A percentile compares a stretch with the other conserved stretches of the same genome.
These are phyloP conservation scores for Ochetophila trinervis DNA, from an alignment of 306 rosid genomes.

Conservation along the genomic window DNA sequence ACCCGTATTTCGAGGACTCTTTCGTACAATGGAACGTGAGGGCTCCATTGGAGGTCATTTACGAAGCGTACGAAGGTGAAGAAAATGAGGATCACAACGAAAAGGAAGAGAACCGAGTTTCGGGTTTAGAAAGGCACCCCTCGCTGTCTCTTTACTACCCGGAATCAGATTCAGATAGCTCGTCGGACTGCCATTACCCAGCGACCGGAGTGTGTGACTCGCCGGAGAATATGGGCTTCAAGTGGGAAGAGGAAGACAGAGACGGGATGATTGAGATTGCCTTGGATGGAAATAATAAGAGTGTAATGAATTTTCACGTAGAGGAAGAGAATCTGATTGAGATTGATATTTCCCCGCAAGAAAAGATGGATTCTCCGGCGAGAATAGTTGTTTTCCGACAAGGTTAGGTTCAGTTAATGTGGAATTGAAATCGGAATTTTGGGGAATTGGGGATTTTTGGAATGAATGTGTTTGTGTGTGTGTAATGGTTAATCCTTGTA, in stretches of 20 bases:
- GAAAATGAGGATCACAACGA: conserved; percentile 44
- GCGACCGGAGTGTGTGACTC: conserved; percentile 40
- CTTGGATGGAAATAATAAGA: conserved; percentile 38
- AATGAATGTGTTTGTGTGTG: conserved; percentile 19
- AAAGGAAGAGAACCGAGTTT: conserved; percentile 4
- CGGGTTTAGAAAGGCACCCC: conserved; percentile 37
- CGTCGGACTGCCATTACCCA: conserved; percentile 51
- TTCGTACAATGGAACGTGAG: conserved; percentile 77
- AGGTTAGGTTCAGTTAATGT: conserved; percentile 42
- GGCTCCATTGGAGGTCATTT: conserved; percentile 81
- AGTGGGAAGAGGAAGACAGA: conserved; percentile 75
- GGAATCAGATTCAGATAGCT: conserved; percentile 75
- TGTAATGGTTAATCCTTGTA: conserved; percentile 33
- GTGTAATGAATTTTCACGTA: conserved; percentile 19
- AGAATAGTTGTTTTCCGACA: conserved; percentile 30
- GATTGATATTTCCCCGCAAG: conserved; percentile 46
- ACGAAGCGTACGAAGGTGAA: conserved; percentile 69
- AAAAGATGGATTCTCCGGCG: conserved; percentile 31
- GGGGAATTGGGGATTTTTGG: conserved; percentile 9
- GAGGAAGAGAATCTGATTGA: conserved; percentile 52
- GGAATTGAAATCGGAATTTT: conserved; percentile 23
- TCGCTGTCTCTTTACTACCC: conserved; percentile 67
- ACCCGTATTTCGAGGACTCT: conserved; percentile 43
- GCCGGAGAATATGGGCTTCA: conserved; percentile 39
- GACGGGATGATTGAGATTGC: conserved; percentile 87